These are phyloP conservation scores for Clonostachys solani DNA, from an alignment of 2,329 filamentous ascomycete genomes.

Conservation along the genomic window DNA sequence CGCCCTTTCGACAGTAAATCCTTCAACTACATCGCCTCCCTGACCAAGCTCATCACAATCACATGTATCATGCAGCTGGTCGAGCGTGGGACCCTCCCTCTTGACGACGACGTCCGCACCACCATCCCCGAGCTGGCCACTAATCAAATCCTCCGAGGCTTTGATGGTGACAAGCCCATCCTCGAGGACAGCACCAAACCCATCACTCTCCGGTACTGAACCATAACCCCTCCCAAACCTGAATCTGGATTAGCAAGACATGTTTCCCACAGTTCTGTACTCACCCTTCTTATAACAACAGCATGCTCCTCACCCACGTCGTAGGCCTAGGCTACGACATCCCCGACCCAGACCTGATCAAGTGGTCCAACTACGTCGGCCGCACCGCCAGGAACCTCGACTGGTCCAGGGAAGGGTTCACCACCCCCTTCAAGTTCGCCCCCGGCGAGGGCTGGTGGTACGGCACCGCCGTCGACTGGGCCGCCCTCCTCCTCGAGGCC, in stretches of 20 bases:
- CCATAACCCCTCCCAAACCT: too few species aligned
- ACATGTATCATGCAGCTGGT: slow-evolving; percentile 32
- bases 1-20: slow-evolving; percentile 20
- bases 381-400: slow-evolving; percentile 22
- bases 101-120: slow-evolving; percentile 29
- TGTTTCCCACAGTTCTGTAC: background rate
- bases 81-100: slow-evolving; percentile 20
- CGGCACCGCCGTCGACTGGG: slow-evolving; percentile 41
- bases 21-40: slow-evolving; percentile 30
- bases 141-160: slow-evolving; percentile 29
- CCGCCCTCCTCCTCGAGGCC: slow-evolving; percentile 34
- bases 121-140: slow-evolving; percentile 24
- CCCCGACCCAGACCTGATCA: slow-evolving; percentile 27
- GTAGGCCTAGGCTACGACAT: slow-evolving; percentile 39
- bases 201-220: slow-evolving; percentile 29
- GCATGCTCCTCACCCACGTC: slow-evolving; percentile 42
- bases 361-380: slow-evolving; percentile 31
- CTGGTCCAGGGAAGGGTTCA: slow-evolving; percentile 28
- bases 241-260: too few species aligned
- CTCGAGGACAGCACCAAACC: slow-evolving; percentile 26
- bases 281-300: slow-evolving; percentile 3
- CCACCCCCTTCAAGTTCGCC: slow-evolving; percentile 34
- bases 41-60: slow-evolving; percentile 34
- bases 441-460: slow-evolving; percentile 46
- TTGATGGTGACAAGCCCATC: slow-evolving; percentile 25